Percentiles rank a stretch among this genome's conserved stretches.
Conservation (phyloP, 2,329 filamentous ascomycete species). For the Coleophoma crateriformis region DNA sequence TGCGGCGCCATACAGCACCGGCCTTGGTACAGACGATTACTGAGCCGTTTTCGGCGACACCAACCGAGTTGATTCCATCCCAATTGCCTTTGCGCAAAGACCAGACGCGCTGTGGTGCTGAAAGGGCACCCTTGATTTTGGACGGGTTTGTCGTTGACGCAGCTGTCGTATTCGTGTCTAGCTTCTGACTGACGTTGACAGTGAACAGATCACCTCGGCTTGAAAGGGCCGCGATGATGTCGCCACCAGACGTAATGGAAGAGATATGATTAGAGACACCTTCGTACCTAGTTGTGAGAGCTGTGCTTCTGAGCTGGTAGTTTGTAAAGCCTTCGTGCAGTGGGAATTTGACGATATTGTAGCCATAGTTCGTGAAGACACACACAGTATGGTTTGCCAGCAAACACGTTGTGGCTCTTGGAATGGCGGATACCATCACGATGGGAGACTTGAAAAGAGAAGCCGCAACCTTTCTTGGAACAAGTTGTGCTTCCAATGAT, state of each 20-base stretch:
- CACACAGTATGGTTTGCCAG: slow-evolving; percentile 85
- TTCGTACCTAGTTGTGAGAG: slow-evolving; percentile 61
- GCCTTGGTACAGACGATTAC: slow-evolving; percentile 91
- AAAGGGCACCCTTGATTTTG: slow-evolving; percentile 81
- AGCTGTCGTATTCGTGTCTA: slow-evolving; percentile 52
- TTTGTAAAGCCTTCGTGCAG: slow-evolving; percentile 65
- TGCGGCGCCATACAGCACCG: slow-evolving; percentile 87
- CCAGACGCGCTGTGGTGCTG: slow-evolving; percentile 78
- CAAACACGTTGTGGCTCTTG: slow-evolving; percentile 80
- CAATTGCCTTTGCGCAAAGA: slow-evolving; percentile 63
- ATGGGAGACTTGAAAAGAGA: slow-evolving; percentile 73
- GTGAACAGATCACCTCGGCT: slow-evolving; percentile 84
- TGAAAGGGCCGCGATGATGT: slow-evolving; percentile 86
- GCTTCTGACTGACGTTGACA: slow-evolving; percentile 65
- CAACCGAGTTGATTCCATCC: slow-evolving; percentile 79
- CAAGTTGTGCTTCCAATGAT: slow-evolving; percentile 76
- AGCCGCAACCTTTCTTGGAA: slow-evolving; percentile 81
- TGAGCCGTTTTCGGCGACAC: slow-evolving; percentile 86
- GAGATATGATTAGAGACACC: slow-evolving; percentile 61
- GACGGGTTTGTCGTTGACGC: slow-evolving; percentile 87
- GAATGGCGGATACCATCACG: slow-evolving; percentile 77
- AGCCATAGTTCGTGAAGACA: slow-evolving; percentile 94
- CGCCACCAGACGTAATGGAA: slow-evolving; percentile 77
- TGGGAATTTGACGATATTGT: slow-evolving; percentile 83
- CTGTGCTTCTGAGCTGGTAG: slow-evolving; percentile 60